Base-by-base conservation (phyloP, 129 eudicot species). In the Heracleum sosnowskyi region DNA sequence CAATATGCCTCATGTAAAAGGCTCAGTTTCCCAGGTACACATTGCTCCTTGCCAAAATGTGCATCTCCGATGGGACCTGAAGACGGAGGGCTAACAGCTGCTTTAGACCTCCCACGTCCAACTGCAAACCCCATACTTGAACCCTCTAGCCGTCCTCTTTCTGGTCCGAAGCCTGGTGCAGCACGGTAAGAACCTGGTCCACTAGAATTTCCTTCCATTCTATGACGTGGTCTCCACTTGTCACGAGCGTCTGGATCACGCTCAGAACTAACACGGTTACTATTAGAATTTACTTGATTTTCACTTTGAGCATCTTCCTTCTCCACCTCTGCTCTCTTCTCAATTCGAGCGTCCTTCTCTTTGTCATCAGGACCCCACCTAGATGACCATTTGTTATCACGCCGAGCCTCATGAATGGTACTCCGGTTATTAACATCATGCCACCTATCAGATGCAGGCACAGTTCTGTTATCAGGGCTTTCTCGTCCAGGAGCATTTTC, bases 361-460 rank as follows among this genome's bases (percentile, higher is more conserved):
- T 91, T 93, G 70, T 94, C 98, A 78, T 94, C 98, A 37, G 97
- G 93, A 40, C 97, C 98, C 98, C 97, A 94, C 87, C 92, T 87
- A 72, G 90, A 89, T 75, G 98, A 91, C 98, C 98, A 94, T 76
- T 91, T 93, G 86, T 79, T 86, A 84, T 93, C 97, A 81, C 93
- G 92, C 44, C 90, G 82, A 18, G 89, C 57, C 71, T 94, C 98
- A 69, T 75, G 80, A 18, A 80, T 86, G 42, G 90, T 44, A 83
- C 75, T 88, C 39, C 96, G 96, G 77, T 84, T 89, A 74, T 82
- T 89, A 71, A 68, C 90, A 85, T 93, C 97, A 78, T 79, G 75
- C 97, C 95, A 93, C 86, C 88, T 88, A 15, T 93, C 98, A 83
- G 86, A 22, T 39, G 97, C 81, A 77, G 91, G 86, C 66, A 80